A percentile compares a stretch with the other conserved stretches of the same genome.
These are phyloP conservation scores for Afroboletus lepidellus DNA, from an alignment of 1,284 basidiomycete genomes.

Conservation along the genomic window DNA sequence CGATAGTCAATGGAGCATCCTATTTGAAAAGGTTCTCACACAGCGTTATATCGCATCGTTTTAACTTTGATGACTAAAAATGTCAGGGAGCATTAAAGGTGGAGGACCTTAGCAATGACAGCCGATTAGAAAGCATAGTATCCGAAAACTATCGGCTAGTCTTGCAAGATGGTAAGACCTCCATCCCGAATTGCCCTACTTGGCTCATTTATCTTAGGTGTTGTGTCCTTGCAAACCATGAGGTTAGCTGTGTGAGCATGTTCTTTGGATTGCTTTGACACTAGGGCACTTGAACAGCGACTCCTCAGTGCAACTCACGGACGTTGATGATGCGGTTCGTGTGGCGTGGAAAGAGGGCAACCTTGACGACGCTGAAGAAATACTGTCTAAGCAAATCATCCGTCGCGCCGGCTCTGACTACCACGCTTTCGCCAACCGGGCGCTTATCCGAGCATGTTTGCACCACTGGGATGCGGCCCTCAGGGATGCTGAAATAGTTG, in stretches of 20 bases:
- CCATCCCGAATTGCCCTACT: neutral
- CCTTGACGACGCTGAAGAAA: neutral
- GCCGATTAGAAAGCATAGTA: neutral
- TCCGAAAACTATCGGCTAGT: neutral
- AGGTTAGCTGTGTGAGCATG: neutral
- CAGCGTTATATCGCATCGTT: neutral
- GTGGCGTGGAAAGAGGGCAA: neutral
- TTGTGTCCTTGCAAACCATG: neutral
- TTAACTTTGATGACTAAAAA: too few species aligned
- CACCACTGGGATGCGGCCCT: neutral
- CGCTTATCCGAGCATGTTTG: neutral
- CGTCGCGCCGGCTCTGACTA: neutral
- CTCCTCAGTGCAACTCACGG: neutral
- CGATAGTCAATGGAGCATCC: neutral
- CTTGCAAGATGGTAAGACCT: neutral
- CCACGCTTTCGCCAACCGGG: neutral
- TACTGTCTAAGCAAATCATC: neutral
- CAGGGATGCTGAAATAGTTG: neutral
- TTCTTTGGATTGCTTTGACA: neutral
- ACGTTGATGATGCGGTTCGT: neutral
- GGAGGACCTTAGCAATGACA: neutral
- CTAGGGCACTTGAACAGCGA: neutral
- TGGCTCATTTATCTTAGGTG: neutral
- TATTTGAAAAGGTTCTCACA: neutral
- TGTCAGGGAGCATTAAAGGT: neutral